These are phyloP conservation scores for Phytophthora hybrid DNA, from an alignment of 352 stramenopile genomes.

Conservation along the genomic window DNA sequence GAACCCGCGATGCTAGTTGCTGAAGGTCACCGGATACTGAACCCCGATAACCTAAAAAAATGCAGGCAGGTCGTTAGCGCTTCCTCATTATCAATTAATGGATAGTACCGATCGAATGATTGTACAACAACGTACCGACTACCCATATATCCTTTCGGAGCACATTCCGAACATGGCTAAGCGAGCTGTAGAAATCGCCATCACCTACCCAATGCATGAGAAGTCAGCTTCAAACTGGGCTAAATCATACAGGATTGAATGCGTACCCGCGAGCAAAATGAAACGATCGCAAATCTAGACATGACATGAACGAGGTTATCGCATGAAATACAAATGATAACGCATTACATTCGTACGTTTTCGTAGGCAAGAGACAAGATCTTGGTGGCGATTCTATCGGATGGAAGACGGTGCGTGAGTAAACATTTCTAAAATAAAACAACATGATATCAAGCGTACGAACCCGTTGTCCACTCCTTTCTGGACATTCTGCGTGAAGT, in stretches of 20 bases:
- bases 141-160: constrained; percentile 89
- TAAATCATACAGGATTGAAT: background rate
- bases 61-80: background rate
- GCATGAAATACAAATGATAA: background rate
- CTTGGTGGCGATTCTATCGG: constrained; percentile 82
- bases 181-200: constrained; percentile 88
- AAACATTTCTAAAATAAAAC: background rate
- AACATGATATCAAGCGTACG: constrained; percentile 8
- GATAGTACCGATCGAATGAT: background rate
- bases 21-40: constrained; percentile 83
- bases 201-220: constrained; percentile 56
- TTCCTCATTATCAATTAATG: background rate
- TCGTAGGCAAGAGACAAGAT: constrained; percentile 88
- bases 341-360: constrained; percentile 53
- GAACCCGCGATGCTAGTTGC: constrained; percentile 75
- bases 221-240: background rate
- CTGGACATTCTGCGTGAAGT: constrained; percentile 83
- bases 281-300: constrained; percentile 82
- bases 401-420: background rate
- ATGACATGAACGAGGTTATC: constrained; percentile 14
- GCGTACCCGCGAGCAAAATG: constrained; percentile 80
- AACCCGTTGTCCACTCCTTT: constrained; percentile 92
- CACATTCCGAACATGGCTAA: constrained; percentile 85
- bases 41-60: constrained; percentile 64
- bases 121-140: constrained; percentile 57